Evolutionary conservation across 2,329 filamentous ascomycete genomes (phyloP).

Genomic region (Chlorencoelia australis): DNA sequence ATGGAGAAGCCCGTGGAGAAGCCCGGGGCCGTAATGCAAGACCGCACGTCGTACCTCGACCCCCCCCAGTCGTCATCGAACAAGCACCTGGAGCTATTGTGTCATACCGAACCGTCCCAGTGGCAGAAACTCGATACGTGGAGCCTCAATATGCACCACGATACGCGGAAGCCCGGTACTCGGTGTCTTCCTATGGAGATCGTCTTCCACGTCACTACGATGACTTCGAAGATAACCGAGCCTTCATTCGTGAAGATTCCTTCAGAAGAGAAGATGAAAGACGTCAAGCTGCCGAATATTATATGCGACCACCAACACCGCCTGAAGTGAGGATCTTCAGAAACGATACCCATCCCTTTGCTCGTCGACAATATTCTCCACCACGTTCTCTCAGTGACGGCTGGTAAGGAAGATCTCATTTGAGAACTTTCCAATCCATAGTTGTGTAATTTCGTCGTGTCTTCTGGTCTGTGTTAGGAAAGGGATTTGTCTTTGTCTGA

Average conservation of each 20-base stretch:
- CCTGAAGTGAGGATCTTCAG: neutral
- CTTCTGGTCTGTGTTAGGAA: too few species aligned
- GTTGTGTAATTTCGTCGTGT: too few species aligned
- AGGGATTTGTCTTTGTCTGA: too few species aligned
- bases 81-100: too few species aligned
- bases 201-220: neutral
- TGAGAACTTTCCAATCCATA: too few species aligned
- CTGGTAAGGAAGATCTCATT: too few species aligned
- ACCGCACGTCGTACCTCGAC: constrained; percentile 7
- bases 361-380: constrained; percentile 4
- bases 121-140: constrained; percentile 1
- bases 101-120: too few species aligned
- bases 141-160: constrained; percentile 3
- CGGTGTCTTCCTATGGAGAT: constrained; percentile 4
- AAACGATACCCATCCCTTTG: constrained; percentile 1
- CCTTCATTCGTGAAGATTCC: constrained; percentile 2
- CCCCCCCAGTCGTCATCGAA: too few species aligned
- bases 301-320: constrained; percentile 13
- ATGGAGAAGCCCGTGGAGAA: constrained; percentile 20
- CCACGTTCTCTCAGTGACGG: too few species aligned
- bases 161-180: too few species aligned
- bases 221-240: neutral
- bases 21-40: too few species aligned
- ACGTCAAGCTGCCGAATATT: constrained; percentile 13
- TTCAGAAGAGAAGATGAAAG: constrained; percentile 5